These are phyloP conservation scores for Pyrenophora teres DNA, from an alignment of 2,329 filamentous ascomycete species.

Conservation along the genomic window DNA sequence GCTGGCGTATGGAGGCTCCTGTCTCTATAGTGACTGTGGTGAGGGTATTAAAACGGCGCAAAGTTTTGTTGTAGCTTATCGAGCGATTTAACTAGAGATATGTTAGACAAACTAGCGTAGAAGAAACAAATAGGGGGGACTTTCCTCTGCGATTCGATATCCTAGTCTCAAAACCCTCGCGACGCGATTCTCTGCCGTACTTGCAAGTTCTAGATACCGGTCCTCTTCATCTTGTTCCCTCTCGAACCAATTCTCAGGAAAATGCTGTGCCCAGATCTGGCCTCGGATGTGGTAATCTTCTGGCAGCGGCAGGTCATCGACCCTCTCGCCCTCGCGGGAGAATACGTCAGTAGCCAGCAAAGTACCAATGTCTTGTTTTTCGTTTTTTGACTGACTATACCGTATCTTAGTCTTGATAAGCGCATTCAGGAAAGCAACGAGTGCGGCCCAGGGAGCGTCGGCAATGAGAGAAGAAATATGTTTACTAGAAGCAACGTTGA, in stretches of 20 bases:
- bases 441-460: conserved; percentile 59
- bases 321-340: conserved; percentile 47
- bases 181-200: conserved; percentile 61
- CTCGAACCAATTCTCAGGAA: conserved; percentile 64
- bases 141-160: not conserved
- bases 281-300: conserved; percentile 73
- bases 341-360: conserved; percentile 48
- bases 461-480: conserved; percentile 38
- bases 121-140: not conserved
- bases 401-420: conserved; percentile 48
- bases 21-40: not conserved
- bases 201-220: conserved; percentile 65
- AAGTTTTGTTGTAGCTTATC: not conserved
- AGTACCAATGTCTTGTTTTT: conserved; percentile 38
- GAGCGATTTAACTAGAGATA: not conserved
- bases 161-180: conserved; percentile 65
- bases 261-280: conserved; percentile 65
- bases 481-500: conserved; percentile 44
- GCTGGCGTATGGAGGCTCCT: conserved; percentile 24
- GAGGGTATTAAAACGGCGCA: not conserved
- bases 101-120: not conserved
- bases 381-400: conserved; percentile 4
- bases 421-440: conserved; percentile 60
- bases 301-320: conserved; percentile 61
- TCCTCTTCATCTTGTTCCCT: conserved; percentile 70